Base-by-base conservation (phyloP, 768 basidiomycete species). In the Suillus decipiens region DNA sequence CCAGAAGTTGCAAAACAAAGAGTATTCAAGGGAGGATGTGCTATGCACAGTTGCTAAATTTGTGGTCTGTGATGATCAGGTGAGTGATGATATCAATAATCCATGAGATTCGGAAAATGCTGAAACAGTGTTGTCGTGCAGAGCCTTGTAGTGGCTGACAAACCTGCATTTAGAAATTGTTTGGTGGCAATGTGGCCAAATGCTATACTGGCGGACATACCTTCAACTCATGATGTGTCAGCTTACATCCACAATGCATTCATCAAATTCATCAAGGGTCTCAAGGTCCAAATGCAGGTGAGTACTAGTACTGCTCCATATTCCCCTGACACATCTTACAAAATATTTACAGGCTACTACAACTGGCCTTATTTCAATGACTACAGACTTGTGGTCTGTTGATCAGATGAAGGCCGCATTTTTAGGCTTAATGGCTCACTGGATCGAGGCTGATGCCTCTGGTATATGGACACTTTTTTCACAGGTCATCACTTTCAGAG, bases 221-320 rank as follows among this genome's bases (percentile, higher is more conserved):
- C 41, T 42, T 42, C 41, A 42, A 42, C 41, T 42, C 41, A 42
- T 19, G 41, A 42, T 42, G 17, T 70, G n/a, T 51, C 59, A 2
- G 55, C 45, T 22, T 68, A 67, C 47, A 43, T 70, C 34, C 66
- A 70, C 28, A 69, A 70, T 6, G 10, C 34, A 36, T 36, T 41
- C 39, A 41, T 41, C 12, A 12, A 41, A 15, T 15, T 41, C 15
- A 15, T 41, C 15, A 41, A 41, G 39, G 15, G 5, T 41, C 15
- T 41, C 15, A 15, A 41, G 39, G 39, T 15, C 39, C 1, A 3
- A 41, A 41, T 41, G 39, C 15, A 41, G 39, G 39, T 41, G 15
- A 15, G 15, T 41, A 41, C 39, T 41, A 41, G 39, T 41, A 41
- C 15, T 15, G 15, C 39, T 41, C 39, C 15, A 41, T 41, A 41